phyloP scores from a whole-genome alignment of 257 asterid species.

The Cordia subcordata region DNA sequence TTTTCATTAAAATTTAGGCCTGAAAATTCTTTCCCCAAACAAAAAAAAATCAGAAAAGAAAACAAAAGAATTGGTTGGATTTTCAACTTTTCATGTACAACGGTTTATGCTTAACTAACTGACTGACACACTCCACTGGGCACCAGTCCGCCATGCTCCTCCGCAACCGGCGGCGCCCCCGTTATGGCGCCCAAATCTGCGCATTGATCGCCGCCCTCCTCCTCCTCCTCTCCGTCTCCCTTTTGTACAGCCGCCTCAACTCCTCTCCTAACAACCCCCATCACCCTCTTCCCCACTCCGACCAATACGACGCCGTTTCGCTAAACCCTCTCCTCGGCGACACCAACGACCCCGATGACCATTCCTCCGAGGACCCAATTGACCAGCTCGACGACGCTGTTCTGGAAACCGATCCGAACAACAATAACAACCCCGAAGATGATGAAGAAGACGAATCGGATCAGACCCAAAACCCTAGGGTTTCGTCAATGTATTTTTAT shows the following conservation, averaged over 20 bases:
- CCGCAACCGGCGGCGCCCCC: slow-evolving; percentile 84
- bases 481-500: not conserved
- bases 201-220: slow-evolving; percentile 64
- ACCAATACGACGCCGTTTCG: slow-evolving; percentile 34
- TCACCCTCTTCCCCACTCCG: slow-evolving; percentile 44
- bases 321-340: slow-evolving; percentile 66
- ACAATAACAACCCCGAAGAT: slow-evolving; percentile 47
- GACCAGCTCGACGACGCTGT: slow-evolving; percentile 80
- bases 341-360: slow-evolving; percentile 50
- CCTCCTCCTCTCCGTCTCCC: slow-evolving; percentile 78
- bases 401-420: slow-evolving; percentile 24
- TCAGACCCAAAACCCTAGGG: slow-evolving; percentile 31
- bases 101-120: not conserved
- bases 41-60: too few species aligned
- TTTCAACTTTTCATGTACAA: too few species aligned
- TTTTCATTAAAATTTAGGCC: too few species aligned
- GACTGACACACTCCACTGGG: not conserved
- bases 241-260: slow-evolving; percentile 77
- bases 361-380: slow-evolving; percentile 72
- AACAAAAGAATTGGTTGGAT: too few species aligned
- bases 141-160: slow-evolving; percentile 4
- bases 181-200: slow-evolving; percentile 66
- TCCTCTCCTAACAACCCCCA: slow-evolving; percentile 47
- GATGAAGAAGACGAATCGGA: slow-evolving; percentile 50
- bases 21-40: too few species aligned